A percentile compares a stretch with the other conserved stretches of the same genome.
These are phyloP conservation scores for Zarea fungicola DNA, from an alignment of 2,329 filamentous ascomycete species.

Conservation along the genomic window DNA sequence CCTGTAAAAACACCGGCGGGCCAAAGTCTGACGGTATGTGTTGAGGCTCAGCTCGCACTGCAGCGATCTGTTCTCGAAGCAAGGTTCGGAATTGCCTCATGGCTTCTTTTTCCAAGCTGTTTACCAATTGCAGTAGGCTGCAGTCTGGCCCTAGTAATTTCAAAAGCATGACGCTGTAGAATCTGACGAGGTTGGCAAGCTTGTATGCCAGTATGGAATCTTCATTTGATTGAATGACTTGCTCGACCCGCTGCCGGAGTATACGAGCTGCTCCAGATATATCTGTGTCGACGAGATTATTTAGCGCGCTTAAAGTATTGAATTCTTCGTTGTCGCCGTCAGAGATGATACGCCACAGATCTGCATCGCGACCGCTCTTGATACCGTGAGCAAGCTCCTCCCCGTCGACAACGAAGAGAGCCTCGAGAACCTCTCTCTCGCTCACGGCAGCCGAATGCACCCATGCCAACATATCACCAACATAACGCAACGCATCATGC, in stretches of 20 bases:
- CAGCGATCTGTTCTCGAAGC: conserved; percentile 73
- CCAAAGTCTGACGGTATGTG: conserved; percentile 66
- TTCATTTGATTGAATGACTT: conserved; percentile 88
- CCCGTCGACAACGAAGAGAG: conserved; percentile 84
- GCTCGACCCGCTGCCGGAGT: conserved; percentile 84
- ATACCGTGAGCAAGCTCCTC: conserved; percentile 82
- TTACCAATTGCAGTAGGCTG: conserved; percentile 63
- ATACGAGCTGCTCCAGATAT: conserved; percentile 74
- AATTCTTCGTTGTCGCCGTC: conserved; percentile 60
- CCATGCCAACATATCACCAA: conserved; percentile 98
- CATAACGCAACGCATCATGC: conserved; percentile 85
- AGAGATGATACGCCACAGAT: conserved; percentile 69
- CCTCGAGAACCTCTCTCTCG: conserved; percentile 85
- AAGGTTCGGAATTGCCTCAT: conserved; percentile 76
- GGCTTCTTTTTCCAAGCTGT: conserved; percentile 67
- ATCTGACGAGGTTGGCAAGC: conserved; percentile 80
- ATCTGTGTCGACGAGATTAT: conserved; percentile 81
- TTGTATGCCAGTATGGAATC: conserved; percentile 86
- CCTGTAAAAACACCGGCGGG: conserved; percentile 73
- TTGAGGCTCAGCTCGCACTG: conserved; percentile 67
- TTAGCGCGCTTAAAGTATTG: conserved; percentile 75
- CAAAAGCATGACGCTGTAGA: conserved; percentile 81
- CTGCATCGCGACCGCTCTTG: conserved; percentile 71
- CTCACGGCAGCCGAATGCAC: conserved; percentile 90
- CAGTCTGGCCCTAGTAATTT: conserved; percentile 70